phyloP scores from a whole-genome alignment of 2,329 filamentous ascomycete species.

The Fusarium sp. region DNA sequence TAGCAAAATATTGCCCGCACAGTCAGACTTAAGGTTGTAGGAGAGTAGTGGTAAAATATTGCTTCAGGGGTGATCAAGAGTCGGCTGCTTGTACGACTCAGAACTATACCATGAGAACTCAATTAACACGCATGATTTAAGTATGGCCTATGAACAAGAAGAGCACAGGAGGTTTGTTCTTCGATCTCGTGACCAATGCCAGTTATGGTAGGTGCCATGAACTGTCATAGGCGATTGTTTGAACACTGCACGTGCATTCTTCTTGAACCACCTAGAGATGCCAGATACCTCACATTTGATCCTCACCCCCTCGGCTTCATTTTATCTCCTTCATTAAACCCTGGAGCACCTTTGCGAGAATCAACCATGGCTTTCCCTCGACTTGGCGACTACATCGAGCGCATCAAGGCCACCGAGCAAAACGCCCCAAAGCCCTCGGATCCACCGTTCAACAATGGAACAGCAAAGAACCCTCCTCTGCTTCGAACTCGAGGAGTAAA shows the following conservation, averaged over 20 bases:
- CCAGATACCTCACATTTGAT: neutral
- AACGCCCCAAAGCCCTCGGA: neutral
- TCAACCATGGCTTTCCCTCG: slow-evolving; percentile 12
- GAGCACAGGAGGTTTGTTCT: neutral
- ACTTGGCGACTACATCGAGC: slow-evolving; percentile 37
- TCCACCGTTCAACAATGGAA: slow-evolving; percentile 33
- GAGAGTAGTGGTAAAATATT: no score
- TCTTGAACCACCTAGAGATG: neutral
- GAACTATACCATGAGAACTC: no score
- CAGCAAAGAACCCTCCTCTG: slow-evolving; percentile 3
- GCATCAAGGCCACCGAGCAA: neutral
- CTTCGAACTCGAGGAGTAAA: slow-evolving; percentile 36
- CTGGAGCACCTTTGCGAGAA: neutral
- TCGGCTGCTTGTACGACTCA: neutral
- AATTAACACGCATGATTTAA: neutral
- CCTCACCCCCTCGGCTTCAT: neutral
- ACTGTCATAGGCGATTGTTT: neutral
- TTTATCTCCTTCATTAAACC: neutral
- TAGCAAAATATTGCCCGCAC: no score
- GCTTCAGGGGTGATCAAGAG: neutral
- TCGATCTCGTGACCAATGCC: neutral
- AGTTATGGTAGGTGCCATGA: neutral
- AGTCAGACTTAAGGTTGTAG: no score
- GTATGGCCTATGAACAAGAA: neutral
- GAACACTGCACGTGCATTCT: neutral